Base-by-base conservation (phyloP, 768 basidiomycete genomes). In the Phanerochaete carnosa region DNA sequence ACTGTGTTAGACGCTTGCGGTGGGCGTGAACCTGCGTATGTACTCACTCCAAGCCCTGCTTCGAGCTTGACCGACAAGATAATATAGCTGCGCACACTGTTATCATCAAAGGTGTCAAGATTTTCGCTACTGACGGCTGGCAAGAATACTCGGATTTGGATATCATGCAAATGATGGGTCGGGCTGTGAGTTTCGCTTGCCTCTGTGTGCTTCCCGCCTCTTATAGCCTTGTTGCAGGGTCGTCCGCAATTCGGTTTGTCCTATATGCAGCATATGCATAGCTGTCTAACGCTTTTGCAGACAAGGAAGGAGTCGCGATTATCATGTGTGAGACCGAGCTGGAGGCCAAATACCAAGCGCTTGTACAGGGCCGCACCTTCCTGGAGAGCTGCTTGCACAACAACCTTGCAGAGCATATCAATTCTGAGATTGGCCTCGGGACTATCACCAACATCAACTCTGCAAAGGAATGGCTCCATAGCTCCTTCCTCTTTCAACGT, bases 111-210 rank as follows among this genome's bases (percentile, higher is more conserved):
- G 96, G 95, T 2, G 95, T 96, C 25, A 87, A 86, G 66, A 78
- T 83, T 3, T 99, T 87, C 70, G 89, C 88, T 54, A 83, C 81
- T 47, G 77, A 76, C 16, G 83, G 84, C 50, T 55, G 54, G 54
- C 78, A 80, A 33, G 95, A 98, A 66, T 97, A 97, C 72, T 89
- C 90, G 0, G 95, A 97, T 70, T 80, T 97, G 5, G 97, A 98
- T 66, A 80, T 98, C 29, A 86, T 92, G 81, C 95, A 97, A 73
- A 98, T 98, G 96, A 84, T 98, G 60, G 97, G 96, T 7, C 85
- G 97, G 50, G 95, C 95, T 45, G 92, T 92, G 70, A 72, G 86
- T 66, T 62, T 45, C 8, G n/a, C 16, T 4, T 43, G 39, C 6
- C 4, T 43, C 19, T 43, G 19, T 43, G 39, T 19, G 28, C 26